phyloP scores from a whole-genome alignment of 768 basidiomycete species.

The Suillus plorans region DNA sequence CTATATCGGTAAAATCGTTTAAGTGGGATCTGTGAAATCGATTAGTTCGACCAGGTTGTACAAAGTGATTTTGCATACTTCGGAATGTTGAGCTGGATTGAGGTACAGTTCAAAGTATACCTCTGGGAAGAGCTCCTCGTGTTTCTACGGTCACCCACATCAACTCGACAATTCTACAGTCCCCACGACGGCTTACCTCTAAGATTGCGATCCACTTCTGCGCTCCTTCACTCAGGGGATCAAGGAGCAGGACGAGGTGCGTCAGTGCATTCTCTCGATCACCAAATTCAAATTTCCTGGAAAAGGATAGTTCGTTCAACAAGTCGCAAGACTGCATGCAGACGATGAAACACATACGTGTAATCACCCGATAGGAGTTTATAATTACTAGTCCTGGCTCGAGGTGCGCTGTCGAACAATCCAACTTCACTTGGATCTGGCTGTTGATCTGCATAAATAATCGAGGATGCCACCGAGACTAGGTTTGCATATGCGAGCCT shows the following conservation, averaged over 20 bases:
- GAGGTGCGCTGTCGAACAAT: constrained; percentile 64
- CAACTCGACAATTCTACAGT: not conserved
- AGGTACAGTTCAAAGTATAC: constrained; percentile 76
- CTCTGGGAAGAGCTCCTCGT: constrained; percentile 51
- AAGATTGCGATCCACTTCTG: constrained; percentile 86
- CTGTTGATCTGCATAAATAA: constrained; percentile 67
- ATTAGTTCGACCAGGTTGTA: constrained; percentile 1
- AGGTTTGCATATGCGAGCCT: constrained; percentile 60
- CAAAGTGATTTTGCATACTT: constrained; percentile 45
- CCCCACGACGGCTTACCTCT: constrained; percentile 46
- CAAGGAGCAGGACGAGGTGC: constrained; percentile 71
- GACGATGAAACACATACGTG: constrained; percentile 49
- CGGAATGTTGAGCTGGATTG: constrained; percentile 64
- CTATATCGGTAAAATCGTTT: constrained; percentile 92
- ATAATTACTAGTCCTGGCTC: constrained; percentile 62
- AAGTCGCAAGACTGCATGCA: not conserved
- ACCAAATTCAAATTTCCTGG: constrained; percentile 70
- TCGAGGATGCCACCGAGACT: constrained; percentile 65
- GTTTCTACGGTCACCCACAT: constrained; percentile 3
- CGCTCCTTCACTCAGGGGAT: constrained; percentile 81
- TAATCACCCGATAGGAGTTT: constrained; percentile 56
- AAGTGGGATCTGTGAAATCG: constrained; percentile 64
- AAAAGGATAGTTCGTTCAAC: constrained; percentile 3
- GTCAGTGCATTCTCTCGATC: constrained; percentile 64
- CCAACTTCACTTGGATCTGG: constrained; percentile 74